Evolutionary conservation across 768 basidiomycete genomes (phyloP), one percentile per base, ranked within the genome.

Genomic region (Hypholoma sublateritium): DNA sequence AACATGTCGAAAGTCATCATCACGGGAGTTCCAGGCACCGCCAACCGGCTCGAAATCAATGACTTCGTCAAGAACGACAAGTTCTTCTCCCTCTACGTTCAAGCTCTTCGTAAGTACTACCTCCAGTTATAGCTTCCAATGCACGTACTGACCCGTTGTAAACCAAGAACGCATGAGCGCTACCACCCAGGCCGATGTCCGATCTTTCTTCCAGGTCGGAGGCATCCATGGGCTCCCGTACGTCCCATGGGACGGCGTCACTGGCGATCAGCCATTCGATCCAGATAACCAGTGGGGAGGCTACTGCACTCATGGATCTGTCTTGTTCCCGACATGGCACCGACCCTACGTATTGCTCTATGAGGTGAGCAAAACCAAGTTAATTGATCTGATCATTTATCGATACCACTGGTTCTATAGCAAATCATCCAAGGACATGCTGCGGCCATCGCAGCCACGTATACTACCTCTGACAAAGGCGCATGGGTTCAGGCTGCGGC

Each of bases 261-360:
- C 70, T 5, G 61, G 65, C 19, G 21, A 66, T 28, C 66, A 62
- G 19, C 50, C 59, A 0, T 61, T 60, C 25, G 56, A 69, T 36
- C 65, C 74, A 1, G 48, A 64, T 14, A 56, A 59, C 0, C 59
- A 65, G 7, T 76, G 70, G 70, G 68, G 71, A n/a, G 83, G 82
- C 3, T 84, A 84, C 60, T 84, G 82, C 62, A 76, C 74, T n/a
- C 84, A 85, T 63, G 79, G 78, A 14, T 77, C 76, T 1, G 71
- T 77, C 8, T 68, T 83, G 9, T 83, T 83, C 72, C 81, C 81
- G 7, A 81, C 79, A 4, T 84, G 80, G 78, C 82, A 85, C 59
- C 68, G 83, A 49, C 80, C 81, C 2, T 84, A 84, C 58, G 65
- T 84, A 22, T 64, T 75, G 34, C 66, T 83, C 1, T 76, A 75